Evolutionary conservation across 345 rosid species (phyloP), one percentile per base, ranked within the genome.

Genomic region (Linum tenue): DNA sequence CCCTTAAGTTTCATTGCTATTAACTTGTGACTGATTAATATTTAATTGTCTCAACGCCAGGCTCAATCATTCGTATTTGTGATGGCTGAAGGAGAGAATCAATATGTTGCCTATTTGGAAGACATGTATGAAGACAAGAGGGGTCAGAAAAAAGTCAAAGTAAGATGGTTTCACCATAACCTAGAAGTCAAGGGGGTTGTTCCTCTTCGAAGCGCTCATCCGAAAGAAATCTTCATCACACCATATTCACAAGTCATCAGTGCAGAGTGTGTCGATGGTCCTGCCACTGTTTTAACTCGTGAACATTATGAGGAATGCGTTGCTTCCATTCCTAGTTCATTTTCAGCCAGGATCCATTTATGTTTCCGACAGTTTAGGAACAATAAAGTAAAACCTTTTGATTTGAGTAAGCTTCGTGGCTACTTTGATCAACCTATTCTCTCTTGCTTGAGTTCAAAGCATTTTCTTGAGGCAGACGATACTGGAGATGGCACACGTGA

Each of bases 111-210:
- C 56, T 86, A 92, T 77, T 77, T 92, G 83, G 98, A 92, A 79
- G 98, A 92, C 74, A 92, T 92, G 96, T 92, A 92, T 41, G 98
- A 90, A 79, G 97, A 92, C 85, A 90, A 84, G 75, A 84, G 89
- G 74, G 97, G 99, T 64, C 89, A 75, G 65, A 94, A 86, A 73
- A 92, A 92, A 72, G 96, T 92, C 64, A 92, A 83, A 82, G 96
- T 90, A 63, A 85, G 97, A 80, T 92, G 98, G 98, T 88, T 92
- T 83, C 97, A 92, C 82, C 84, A 79, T 73, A 82, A 83, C 62
- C 87, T 83, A 68, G 99, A 90, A 84, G 95, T 94, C 53, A 92
- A 85, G 79, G 90, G 97, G 58, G 78, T 78, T 31, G 71, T 80
- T 72, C 82, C 88, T 74, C 70, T 90, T 43, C 81, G 84, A 75